Evolutionary conservation across 1,139 yeast genomes (phyloP), one percentile per base, ranked within the genome.

Genomic region (Debaryomyces subglobosus): DNA sequence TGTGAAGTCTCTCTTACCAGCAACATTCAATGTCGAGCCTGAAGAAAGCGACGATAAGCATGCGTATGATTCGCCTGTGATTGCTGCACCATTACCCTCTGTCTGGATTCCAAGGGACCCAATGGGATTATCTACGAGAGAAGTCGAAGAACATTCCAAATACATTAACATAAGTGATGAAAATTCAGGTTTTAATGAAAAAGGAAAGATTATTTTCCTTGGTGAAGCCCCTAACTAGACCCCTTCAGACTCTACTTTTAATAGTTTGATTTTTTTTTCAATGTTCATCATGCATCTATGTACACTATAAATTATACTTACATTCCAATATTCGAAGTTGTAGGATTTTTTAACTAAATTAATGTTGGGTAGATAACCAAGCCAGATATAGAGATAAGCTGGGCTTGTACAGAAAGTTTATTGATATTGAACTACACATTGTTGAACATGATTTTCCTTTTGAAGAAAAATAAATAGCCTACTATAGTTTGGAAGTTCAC

Each of bases 61-160:
- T 46, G 77, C 78, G 4, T 94, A 85, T 68, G 80, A 82, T 57
- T 79, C 81, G 57, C 97, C 98, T 1, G 86, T 89, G 2, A 82
- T 85, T 8, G 71, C 80, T 18, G 85, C 84, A 0, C 68, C 73
- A 36, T 79, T 85, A 57, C 96, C 96, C 4, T 74, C 77, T 23
- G 72, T 94, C 18, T 94, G 99, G 99, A 81, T 94, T 56, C 96
- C 97, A 6, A 75, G 76, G 50, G 99, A 94, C 67, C 84, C 88
- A 6, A 80, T 82, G 77, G 98, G 98, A 0, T 78, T 89, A 62
- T 85, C 96, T 3, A 68, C 77, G 2, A 64, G 62, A 16, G 84
- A 88, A 58, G 79, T 87, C 10, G 78, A 75, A 41, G 71, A 77
- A 44, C 73, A 83, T 46, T 59, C 69, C 29, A 71, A 70, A 3